These are phyloP conservation scores for Scheffersomyces illinoinensis DNA, from an alignment of 1,139 yeast genomes.

Conservation along the genomic window DNA sequence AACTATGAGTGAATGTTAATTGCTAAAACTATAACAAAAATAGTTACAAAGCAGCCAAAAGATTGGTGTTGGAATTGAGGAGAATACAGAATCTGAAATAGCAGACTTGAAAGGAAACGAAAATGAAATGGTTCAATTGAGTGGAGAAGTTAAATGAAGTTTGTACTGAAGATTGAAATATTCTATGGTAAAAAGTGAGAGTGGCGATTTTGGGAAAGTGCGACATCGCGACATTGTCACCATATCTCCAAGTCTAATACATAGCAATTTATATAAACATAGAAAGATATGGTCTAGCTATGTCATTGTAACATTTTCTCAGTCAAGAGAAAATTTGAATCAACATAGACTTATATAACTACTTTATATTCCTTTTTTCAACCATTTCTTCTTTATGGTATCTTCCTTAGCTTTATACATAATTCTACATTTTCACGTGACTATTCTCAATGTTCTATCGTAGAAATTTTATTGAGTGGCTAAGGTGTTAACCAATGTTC, in stretches of 20 bases:
- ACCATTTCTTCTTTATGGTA: background rate
- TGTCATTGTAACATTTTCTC: background rate
- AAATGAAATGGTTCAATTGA: background rate
- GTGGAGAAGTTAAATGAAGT: background rate
- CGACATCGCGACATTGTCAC: background rate
- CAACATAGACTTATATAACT: no score
- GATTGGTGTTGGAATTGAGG: background rate
- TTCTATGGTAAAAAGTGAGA: background rate
- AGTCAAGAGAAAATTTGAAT: no score
- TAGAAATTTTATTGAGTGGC: background rate
- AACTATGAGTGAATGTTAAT: background rate
- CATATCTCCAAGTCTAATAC: background rate
- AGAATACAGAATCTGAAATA: background rate
- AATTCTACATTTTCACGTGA: background rate
- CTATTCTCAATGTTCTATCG: background rate
- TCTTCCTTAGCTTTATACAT: background rate
- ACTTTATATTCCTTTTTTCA: background rate
- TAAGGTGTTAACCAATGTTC: background rate
- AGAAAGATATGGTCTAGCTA: background rate
- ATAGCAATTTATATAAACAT: no score
- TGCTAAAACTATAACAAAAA: background rate
- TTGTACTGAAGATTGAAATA: background rate
- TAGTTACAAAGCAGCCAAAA: background rate
- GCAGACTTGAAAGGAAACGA: background rate
- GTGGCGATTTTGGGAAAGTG: background rate